Evolutionary conservation across 164 flowering plant genomes (phyloP), one percentile per base, ranked within the genome.

Genomic region (Vitis riparia): DNA sequence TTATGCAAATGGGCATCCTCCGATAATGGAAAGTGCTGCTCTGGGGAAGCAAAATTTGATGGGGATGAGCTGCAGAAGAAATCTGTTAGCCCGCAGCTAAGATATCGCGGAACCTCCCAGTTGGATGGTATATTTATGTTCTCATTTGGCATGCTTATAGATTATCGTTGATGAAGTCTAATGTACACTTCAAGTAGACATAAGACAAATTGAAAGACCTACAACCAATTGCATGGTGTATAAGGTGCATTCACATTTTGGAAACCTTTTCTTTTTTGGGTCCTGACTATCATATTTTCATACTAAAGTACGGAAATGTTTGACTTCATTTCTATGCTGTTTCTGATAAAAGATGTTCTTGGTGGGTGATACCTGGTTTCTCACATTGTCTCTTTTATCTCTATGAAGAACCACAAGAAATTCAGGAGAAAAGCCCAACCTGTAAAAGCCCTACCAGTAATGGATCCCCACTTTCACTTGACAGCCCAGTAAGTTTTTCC

Each of bases 1-100:
- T 81, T 94, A 72, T 57, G 74, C 69, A 94, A 88, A 77, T 91
- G 97, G 98, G 79, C 66, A 19, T 77, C 84, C 60, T 47, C 66
- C 10, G 68, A 69, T 32, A 64, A 75, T 55, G 72, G 66, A 56
- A 70, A 73, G 17, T 66, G 64, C 64, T 29, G 49, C 51, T 71
- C 80, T 51, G 72, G 19, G 57, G 85, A 81, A 55, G 68, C 65
- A 67, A 71, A 75, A 65, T 44, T 62, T 17, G 71, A 66, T 62
- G 80, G 79, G 67, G 84, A 72, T 27, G 72, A 79, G 51, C 29
- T 82, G 76, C 75, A 71, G 52, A 73, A 73, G 68, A 74, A 77
- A 70, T 70, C 79, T 58, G 73, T 63, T 59, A 59, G 72, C 76
- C 71, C 81, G 27, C 82, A 73, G 75, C 77, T 82, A 61, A 79